Conservation (phyloP, 1,284 basidiomycete genomes). For the Neonothopanus nambi region DNA sequence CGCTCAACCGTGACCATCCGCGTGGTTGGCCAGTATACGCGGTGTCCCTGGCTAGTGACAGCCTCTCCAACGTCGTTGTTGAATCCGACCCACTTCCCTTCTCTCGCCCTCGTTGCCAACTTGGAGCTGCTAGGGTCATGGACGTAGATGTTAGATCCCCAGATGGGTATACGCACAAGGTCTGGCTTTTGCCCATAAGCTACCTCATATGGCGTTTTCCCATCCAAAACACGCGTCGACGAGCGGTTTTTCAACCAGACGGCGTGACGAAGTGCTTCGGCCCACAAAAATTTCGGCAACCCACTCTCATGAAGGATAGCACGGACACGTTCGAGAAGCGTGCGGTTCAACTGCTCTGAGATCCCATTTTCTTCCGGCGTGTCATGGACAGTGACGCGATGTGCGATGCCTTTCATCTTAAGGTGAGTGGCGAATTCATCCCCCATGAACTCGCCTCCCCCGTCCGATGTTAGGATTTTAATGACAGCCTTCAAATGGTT, state of each 20-base stretch:
- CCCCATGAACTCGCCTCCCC: conserved; percentile 25
- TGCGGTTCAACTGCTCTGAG: conserved; percentile 29
- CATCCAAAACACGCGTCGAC: conserved; percentile 20
- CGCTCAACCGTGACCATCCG: not conserved
- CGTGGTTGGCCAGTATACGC: not conserved
- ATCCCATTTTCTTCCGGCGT: conserved; percentile 32
- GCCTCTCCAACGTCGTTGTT: conserved; percentile 22
- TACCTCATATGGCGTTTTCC: conserved; percentile 23
- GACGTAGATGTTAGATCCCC: not conserved
- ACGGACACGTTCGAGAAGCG: conserved; percentile 21
- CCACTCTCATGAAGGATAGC: conserved; percentile 17
- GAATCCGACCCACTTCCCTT: conserved; percentile 29
- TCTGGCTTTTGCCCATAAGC: conserved; percentile 18
- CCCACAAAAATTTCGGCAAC: conserved; percentile 26
- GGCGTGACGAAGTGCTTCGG: conserved; percentile 19
- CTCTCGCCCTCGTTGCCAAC: conserved; percentile 20
- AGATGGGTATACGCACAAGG: conserved; percentile 16
- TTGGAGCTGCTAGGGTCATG: conserved; percentile 16
- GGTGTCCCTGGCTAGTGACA: not conserved
- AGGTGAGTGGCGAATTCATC: conserved; percentile 23
- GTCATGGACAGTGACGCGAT: conserved; percentile 29
- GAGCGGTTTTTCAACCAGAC: conserved; percentile 30
- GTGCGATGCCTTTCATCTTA: conserved; percentile 22
- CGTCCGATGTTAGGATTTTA: conserved; percentile 23
- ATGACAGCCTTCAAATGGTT: conserved; percentile 16